Evolutionary conservation across 2,329 filamentous ascomycete species (phyloP).

Genomic region (Mycogone perniciosa): DNA sequence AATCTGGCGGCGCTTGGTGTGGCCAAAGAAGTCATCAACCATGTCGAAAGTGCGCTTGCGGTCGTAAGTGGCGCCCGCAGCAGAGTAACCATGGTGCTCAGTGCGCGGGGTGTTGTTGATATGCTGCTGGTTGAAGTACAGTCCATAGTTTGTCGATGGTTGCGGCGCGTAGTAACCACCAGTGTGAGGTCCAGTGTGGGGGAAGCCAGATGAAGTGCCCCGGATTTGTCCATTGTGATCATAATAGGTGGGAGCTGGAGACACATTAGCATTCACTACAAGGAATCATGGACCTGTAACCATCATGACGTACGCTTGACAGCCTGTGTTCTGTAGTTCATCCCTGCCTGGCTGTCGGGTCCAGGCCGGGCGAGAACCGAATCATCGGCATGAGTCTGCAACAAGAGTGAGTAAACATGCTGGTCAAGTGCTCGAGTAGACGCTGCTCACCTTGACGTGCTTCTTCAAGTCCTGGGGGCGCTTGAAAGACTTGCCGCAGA

Average conservation of each 20-base stretch:
- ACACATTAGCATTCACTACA: constrained; percentile 11
- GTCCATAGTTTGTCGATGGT: constrained; percentile 55
- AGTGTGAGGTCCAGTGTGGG: constrained; percentile 48
- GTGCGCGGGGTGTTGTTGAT: constrained; percentile 46
- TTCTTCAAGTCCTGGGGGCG: constrained; percentile 98
- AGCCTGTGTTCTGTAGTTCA: constrained; percentile 49
- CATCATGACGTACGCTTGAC: constrained; percentile 45
- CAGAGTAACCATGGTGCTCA: constrained; percentile 57
- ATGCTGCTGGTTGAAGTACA: constrained; percentile 68
- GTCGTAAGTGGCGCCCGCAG: constrained; percentile 51
- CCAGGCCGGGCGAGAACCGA: constrained; percentile 60
- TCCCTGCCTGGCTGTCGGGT: constrained; percentile 45
- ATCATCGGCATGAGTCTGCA: constrained; percentile 84
- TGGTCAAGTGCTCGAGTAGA: background rate
- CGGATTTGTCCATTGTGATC: constrained; percentile 60
- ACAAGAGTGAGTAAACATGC: constrained; percentile 17
- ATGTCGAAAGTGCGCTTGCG: constrained; percentile 83
- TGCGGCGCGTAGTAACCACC: constrained; percentile 53
- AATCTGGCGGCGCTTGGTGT: constrained; percentile 84
- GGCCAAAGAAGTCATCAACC: constrained; percentile 89
- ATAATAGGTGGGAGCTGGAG: constrained; percentile 53
- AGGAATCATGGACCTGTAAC: constrained; percentile 4
- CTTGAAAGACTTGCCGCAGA: constrained; percentile 99
- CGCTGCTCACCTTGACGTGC: constrained; percentile 70
- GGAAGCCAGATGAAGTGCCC: constrained; percentile 47